Evolutionary conservation across 2,329 filamentous ascomycete species (phyloP).

Genomic region (Boeremia exigua): DNA sequence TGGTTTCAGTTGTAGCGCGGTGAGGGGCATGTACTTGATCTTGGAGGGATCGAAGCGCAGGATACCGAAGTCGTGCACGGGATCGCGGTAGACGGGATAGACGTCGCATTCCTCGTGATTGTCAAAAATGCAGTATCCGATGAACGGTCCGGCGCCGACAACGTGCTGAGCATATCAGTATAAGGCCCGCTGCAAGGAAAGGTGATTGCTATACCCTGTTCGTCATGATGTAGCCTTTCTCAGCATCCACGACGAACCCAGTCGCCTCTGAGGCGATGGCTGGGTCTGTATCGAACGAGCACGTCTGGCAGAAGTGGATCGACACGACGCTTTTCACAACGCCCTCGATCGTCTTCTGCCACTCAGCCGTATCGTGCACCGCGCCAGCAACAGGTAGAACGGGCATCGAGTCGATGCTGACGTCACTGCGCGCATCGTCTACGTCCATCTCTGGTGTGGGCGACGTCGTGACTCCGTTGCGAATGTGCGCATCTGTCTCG

Average conservation of each 20-base stretch:
- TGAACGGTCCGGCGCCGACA: conserved; percentile 93
- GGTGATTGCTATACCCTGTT: conserved; percentile 48
- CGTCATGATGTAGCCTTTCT: conserved; percentile 73
- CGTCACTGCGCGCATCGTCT: conserved; percentile 36
- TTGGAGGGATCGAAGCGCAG: conserved; percentile 93
- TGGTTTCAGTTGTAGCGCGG: conserved; percentile 78
- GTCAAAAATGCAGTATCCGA: conserved; percentile 98
- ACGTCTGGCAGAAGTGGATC: conserved; percentile 98
- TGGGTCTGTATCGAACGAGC: conserved; percentile 95
- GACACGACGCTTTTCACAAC: conserved; percentile 96
- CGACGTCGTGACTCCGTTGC: conserved; percentile 37
- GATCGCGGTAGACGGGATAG: conserved; percentile 95
- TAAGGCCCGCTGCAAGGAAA: not conserved
- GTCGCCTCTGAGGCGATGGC: conserved; percentile 95
- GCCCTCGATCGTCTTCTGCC: conserved; percentile 93
- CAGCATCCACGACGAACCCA: conserved; percentile 95
- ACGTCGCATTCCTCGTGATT: conserved; percentile 98
- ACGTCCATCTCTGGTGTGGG: conserved; percentile 41
- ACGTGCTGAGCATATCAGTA: conserved; percentile 69
- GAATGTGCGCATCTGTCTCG: conserved; percentile 51
- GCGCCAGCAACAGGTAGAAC: conserved; percentile 38
- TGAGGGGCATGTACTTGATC: conserved; percentile 96
- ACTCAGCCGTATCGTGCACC: conserved; percentile 75
- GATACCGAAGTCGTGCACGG: conserved; percentile 97
- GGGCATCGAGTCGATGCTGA: conserved; percentile 53